A percentile compares a stretch with the other conserved stretches of the same genome.
Conservation (phyloP, 495 filamentous ascomycete species). For the Astrocystis sublimbata region DNA sequence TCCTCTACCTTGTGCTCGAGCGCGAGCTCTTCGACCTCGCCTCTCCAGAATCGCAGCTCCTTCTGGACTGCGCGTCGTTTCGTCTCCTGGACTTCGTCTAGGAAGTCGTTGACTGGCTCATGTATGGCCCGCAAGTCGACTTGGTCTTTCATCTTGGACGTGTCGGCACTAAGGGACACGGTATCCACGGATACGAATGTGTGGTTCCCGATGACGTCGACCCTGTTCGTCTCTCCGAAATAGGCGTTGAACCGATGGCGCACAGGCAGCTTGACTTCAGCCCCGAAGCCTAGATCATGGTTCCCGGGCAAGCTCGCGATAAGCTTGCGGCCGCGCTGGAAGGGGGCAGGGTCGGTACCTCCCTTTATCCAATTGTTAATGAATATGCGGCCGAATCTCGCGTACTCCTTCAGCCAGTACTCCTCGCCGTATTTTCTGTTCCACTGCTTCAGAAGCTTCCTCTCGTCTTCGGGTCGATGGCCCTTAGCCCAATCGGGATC, state of each 20-base stretch:
- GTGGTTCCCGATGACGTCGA: slow-evolving; percentile 92
- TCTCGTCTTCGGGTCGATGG: slow-evolving; percentile 48
- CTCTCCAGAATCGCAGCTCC: slow-evolving; percentile 55
- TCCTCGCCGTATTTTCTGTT: slow-evolving; percentile 67
- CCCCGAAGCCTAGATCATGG: slow-evolving; percentile 94
- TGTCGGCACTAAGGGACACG: slow-evolving; percentile 76
- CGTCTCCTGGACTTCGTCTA: slow-evolving; percentile 57
- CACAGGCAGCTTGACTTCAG: slow-evolving; percentile 74
- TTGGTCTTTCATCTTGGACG: slow-evolving; percentile 41
- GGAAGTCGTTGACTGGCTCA: slow-evolving; percentile 72
- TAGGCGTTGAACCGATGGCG: slow-evolving; percentile 80
- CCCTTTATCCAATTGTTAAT: slow-evolving; percentile 58
- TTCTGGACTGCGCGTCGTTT: slow-evolving; percentile 56
- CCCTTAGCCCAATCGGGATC: slow-evolving; percentile 59
- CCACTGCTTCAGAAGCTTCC: slow-evolving; percentile 63
- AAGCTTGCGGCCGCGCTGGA: slow-evolving; percentile 60
- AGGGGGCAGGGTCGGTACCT: slow-evolving; percentile 36
- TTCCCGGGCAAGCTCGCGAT: slow-evolving; percentile 88
- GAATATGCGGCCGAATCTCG: slow-evolving; percentile 78
- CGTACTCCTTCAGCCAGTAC: slow-evolving; percentile 83
- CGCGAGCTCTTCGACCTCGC: slow-evolving; percentile 47
- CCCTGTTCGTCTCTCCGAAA: slow-evolving; percentile 84
- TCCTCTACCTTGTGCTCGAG: slow-evolving; percentile 58
- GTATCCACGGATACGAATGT: slow-evolving; percentile 91
- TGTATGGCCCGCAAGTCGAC: slow-evolving; percentile 63